Conservation (phyloP, 345 rosid genomes). For the Noccaea caerulescens region DNA sequence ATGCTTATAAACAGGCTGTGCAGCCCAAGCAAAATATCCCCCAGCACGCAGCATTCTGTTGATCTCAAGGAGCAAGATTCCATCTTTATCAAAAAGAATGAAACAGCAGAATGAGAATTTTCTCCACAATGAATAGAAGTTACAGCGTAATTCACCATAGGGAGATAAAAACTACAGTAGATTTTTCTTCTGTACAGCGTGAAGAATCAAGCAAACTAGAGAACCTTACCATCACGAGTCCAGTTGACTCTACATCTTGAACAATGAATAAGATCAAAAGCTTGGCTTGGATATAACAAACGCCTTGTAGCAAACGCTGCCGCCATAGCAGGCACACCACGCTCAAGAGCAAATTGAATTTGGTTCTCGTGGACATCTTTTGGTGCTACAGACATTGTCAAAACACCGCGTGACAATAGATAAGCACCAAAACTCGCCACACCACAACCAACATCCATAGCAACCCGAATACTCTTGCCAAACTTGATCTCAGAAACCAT, state of each 20-base stretch:
- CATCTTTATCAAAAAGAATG: constrained; percentile 60
- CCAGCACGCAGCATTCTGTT: constrained; percentile 95
- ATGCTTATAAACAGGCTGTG: constrained; percentile 97
- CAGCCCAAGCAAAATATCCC: constrained; percentile 99
- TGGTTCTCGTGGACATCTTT: constrained; percentile 99
- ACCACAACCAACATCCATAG: constrained; percentile 93
- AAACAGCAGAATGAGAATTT: constrained; percentile 28
- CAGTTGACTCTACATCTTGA: constrained; percentile 99
- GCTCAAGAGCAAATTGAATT: constrained; percentile 98
- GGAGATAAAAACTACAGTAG: background rate
- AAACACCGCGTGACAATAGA: constrained; percentile 69
- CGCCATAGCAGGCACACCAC: constrained; percentile 98
- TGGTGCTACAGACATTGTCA: constrained; percentile 90
- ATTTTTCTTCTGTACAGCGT: background rate
- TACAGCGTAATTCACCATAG: constrained; percentile 10
- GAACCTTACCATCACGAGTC: constrained; percentile 89
- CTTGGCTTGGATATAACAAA: constrained; percentile 87
- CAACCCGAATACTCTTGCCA: constrained; percentile 77
- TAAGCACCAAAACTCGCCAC: constrained; percentile 99
- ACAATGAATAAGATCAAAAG: constrained; percentile 95
- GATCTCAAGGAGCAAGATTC: constrained; percentile 93
- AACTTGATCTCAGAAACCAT: constrained; percentile 85
- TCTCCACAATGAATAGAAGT: background rate
- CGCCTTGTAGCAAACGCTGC: constrained; percentile 96
- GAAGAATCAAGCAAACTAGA: constrained; percentile 30